phyloP scores from a whole-genome alignment of 495 filamentous ascomycete genomes.

The Penicillium robsamsonii region DNA sequence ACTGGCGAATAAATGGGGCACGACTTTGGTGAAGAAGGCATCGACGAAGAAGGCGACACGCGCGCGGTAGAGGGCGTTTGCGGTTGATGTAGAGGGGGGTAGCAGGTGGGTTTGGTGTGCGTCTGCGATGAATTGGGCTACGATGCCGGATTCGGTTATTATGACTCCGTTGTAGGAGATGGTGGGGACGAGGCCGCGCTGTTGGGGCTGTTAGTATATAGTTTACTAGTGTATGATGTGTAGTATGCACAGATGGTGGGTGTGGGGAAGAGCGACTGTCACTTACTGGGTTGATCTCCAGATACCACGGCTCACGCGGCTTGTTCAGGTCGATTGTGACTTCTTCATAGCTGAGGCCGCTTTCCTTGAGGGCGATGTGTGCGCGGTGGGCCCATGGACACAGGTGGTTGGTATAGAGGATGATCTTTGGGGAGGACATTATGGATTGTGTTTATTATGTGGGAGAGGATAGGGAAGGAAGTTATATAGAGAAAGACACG shows the following conservation, averaged over 20 bases:
- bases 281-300: slow-evolving; percentile 73
- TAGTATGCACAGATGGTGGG: not conserved
- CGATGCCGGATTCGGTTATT: slow-evolving; percentile 70
- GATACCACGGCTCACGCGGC: slow-evolving; percentile 80
- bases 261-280: slow-evolving; percentile 1
- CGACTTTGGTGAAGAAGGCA: slow-evolving; percentile 64
- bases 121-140: slow-evolving; percentile 73
- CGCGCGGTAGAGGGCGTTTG: slow-evolving; percentile 60
- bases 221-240: not conserved
- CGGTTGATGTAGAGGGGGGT: slow-evolving; percentile 32
- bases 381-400: slow-evolving; percentile 85
- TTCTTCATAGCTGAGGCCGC: slow-evolving; percentile 71
- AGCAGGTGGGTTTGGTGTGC: slow-evolving; percentile 50
- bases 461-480: not conserved
- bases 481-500: slow-evolving; percentile 6
- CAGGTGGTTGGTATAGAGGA: slow-evolving; percentile 69
- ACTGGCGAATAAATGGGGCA: slow-evolving; percentile 42
- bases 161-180: slow-evolving; percentile 69
- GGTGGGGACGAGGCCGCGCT: slow-evolving; percentile 74
- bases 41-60: slow-evolving; percentile 75
- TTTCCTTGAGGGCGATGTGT: slow-evolving; percentile 72
- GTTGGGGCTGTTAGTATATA: slow-evolving; percentile 12
- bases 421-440: slow-evolving; percentile 48
- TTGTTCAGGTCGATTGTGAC: slow-evolving; percentile 71
- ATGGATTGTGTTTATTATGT: slow-evolving; percentile 5